Base-by-base conservation (phyloP, 495 filamentous ascomycete species). In the Tuber umbilicatum region DNA sequence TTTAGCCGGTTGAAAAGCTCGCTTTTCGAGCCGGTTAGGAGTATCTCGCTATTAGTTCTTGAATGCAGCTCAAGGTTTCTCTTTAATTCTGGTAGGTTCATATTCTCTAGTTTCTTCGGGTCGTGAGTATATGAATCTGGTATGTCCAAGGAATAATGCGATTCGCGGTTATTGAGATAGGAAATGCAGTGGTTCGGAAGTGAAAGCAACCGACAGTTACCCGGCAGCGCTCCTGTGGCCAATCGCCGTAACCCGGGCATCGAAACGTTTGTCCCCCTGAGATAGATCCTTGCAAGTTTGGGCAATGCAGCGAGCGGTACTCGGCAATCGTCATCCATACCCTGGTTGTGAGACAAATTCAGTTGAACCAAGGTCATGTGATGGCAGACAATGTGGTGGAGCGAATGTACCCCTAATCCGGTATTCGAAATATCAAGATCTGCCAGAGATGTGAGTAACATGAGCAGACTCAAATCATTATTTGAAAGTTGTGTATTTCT, bases 231-330 rank as follows among this genome's bases (percentile, higher is more conserved):
- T 27, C 79, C 71, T 31, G 41, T 75, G 67, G 80, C 81, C 38
- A 84, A 73, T 39, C 81, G 76, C 10, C 83, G 80, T 55, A 84
- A 71, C n/a, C 82, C 83, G 68, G 81, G 80, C 68, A 83, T 77
- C 37, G 83, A 81, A 67, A 84, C 70, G 7, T 60, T 75, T 64
- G 83, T 84, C 50, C 81, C 83, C n/a, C 81, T 79, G 47, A 84
- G 83, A 76, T 82, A 77, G 50, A 84, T 75, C 23, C 68, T 69
- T 68, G 37, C 67, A 41, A 84, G 83, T 27, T 68, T 70, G 17
- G 69, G 69, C 6, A 84, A 76, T 9, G 81, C 78, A n/a, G 76
- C 75, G 27, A 84, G 80, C 23, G 76, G 78, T 69, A 82, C 74
- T 9, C 83, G 73, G 23, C 74, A 79, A 68, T 84, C 83, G 47